These are phyloP conservation scores for Termitomyces sp. DNA, from an alignment of 768 basidiomycete species.

Conservation along the genomic window DNA sequence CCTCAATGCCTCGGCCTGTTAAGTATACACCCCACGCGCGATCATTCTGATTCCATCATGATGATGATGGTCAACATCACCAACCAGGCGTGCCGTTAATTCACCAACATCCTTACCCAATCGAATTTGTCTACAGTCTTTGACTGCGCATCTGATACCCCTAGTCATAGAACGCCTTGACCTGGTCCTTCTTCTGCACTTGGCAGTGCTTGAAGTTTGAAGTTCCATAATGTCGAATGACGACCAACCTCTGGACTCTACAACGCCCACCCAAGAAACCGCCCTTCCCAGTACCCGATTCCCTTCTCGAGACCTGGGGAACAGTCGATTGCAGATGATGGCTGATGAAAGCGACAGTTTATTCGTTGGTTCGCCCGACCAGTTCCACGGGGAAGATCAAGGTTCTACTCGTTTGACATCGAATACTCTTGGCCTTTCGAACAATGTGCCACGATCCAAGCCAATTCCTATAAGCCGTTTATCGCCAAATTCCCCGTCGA, in stretches of 20 bases:
- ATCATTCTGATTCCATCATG: not conserved
- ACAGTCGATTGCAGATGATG: not conserved
- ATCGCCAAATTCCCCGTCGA: constrained; percentile 15
- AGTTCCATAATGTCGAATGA: constrained; percentile 3
- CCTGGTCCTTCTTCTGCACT: not conserved
- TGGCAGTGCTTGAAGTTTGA: not conserved
- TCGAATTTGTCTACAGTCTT: not conserved
- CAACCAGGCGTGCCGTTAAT: not conserved
- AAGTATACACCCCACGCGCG: not conserved
- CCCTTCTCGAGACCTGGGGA: not conserved
- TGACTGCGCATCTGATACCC: not conserved
- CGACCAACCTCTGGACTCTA: not conserved
- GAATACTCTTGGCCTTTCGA: constrained; percentile 1
- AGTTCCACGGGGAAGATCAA: constrained; percentile 7
- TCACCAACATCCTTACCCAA: not conserved
- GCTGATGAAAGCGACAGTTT: not conserved
- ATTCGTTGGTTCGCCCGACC: constrained; percentile 22
- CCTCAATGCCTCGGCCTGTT: no score
- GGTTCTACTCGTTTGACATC: not conserved
- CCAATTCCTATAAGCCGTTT: constrained; percentile 16
- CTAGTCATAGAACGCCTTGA: not conserved
- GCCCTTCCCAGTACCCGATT: not conserved
- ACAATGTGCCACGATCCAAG: constrained; percentile 9
- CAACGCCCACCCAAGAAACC: constrained; percentile 3
- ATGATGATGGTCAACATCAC: not conserved